These are phyloP conservation scores for Podaxis mareebaensis DNA, from an alignment of 768 basidiomycete genomes.

Conservation along the genomic window DNA sequence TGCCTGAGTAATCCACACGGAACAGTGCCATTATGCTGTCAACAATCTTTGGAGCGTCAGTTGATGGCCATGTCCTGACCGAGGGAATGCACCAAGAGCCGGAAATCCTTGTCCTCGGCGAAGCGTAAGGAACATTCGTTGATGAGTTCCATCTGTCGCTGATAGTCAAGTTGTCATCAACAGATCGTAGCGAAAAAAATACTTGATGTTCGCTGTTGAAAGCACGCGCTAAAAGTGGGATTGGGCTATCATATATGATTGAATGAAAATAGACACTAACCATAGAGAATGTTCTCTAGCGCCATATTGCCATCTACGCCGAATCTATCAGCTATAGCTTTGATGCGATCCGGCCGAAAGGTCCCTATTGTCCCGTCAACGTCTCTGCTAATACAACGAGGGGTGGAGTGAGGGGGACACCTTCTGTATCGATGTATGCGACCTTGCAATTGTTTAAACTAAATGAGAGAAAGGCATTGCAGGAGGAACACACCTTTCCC, in stretches of 20 bases:
- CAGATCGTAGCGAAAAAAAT: constrained; percentile 6
- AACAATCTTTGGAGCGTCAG: constrained; percentile 60
- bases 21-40: constrained; percentile 98
- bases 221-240: constrained; percentile 64
- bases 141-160: constrained; percentile 80
- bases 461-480: neutral
- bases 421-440: constrained; percentile 92
- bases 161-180: neutral
- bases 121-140: constrained; percentile 87
- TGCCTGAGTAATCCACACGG: constrained; percentile 88
- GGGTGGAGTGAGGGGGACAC: constrained; percentile 28
- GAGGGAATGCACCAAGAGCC: constrained; percentile 54
- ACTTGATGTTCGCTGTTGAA: constrained; percentile 94
- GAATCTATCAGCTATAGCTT: constrained; percentile 88
- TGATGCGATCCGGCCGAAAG: constrained; percentile 92
- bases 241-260: neutral
- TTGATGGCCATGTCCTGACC: constrained; percentile 8
- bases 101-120: constrained; percentile 86
- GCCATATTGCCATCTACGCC: constrained; percentile 90
- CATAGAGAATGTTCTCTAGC: constrained; percentile 90
- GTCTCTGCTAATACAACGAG: neutral
- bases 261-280: constrained; percentile 33
- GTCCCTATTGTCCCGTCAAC: constrained; percentile 54
- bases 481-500: constrained; percentile 61
- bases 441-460: constrained; percentile 45